Evolutionary conservation across 495 filamentous ascomycete genomes (phyloP), one percentile per base, ranked within the genome.

Genomic region (Xylaria telfairii): DNA sequence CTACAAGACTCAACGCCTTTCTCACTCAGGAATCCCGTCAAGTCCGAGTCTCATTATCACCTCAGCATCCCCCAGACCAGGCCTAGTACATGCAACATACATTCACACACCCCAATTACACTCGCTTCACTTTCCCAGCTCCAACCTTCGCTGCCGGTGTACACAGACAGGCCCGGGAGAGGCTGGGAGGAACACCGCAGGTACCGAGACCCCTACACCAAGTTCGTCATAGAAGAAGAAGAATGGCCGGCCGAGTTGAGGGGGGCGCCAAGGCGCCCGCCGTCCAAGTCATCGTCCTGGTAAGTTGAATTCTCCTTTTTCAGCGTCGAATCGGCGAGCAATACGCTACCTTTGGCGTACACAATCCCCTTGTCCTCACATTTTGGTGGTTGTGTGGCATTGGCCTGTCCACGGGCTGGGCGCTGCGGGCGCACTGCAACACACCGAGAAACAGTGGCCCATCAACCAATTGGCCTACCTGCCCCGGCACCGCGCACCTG

Each of bases 201-300:
- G 41, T 4, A 34, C 21, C n/a, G 26, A n/a, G n/a, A n/a, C 12
- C 42, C 24, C 24, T 51, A 34, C 62, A 21, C 37, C 30, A 30
- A 24, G 8, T 3, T 19, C 30, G 26, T 21, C 17, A 39, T n/a
- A n/a, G n/a, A n/a, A n/a, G 4, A 21, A 19, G 39, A 61, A 69
- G n/a, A 19, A 69, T 69, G 67, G n/a, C 44, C 15, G 44, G 8
- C 19, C 19, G 15, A 24, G 51, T 24, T 28, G 63, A 73, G 30
- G 24, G 57, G 26, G 56, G 60, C 64, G 73, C 77, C 65, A 67
- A 71, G 67, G 62, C 73, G 53, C 86, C 90, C 76, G 88, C 90
- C 39, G 85, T 95, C 81, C 91, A 95, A 76, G 88, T 95, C 64
- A 93, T 94, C 82, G 87, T 94, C 66, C 82, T 95, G 83, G 92